These are phyloP conservation scores for Elongisporangium anandrum DNA, from an alignment of 352 stramenopile genomes.

Conservation along the genomic window DNA sequence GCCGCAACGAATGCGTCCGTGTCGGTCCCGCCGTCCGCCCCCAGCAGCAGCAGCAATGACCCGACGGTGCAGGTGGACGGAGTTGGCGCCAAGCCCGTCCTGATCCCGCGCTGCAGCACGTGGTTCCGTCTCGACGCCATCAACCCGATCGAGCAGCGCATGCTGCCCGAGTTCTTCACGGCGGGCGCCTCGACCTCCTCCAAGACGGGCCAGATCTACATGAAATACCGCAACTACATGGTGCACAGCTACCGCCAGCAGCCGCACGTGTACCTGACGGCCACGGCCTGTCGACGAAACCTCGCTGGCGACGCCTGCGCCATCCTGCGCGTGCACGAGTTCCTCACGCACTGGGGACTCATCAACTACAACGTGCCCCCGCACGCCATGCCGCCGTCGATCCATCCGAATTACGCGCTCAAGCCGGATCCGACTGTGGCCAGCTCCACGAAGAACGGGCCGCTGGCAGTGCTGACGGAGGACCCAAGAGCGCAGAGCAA, in stretches of 20 bases:
- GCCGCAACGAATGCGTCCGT: neutral
- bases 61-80: slow-evolving; percentile 19
- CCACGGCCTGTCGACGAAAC: slow-evolving; percentile 78
- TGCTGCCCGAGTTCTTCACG: slow-evolving; percentile 82
- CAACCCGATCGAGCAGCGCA: slow-evolving; percentile 75
- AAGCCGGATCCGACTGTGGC: slow-evolving; percentile 13
- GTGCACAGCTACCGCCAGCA: slow-evolving; percentile 76
- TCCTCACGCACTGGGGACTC: slow-evolving; percentile 80
- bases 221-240: slow-evolving; percentile 89
- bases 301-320: slow-evolving; percentile 74
- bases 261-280: slow-evolving; percentile 75
- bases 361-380: slow-evolving; percentile 85
- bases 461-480: slow-evolving; percentile 29
- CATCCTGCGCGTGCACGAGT: slow-evolving; percentile 85
- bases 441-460: slow-evolving; percentile 1
- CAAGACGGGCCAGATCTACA: slow-evolving; percentile 62
- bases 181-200: slow-evolving; percentile 26
- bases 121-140: slow-evolving; percentile 80
- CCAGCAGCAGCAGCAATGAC: slow-evolving; percentile 1
- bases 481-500: slow-evolving; percentile 17
- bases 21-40: neutral
- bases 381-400: slow-evolving; percentile 49
- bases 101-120: slow-evolving; percentile 63
- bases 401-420: slow-evolving; percentile 60
- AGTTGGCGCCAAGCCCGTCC: slow-evolving; percentile 25